Base-by-base conservation (phyloP, 176 grass and related monocot species). In the Zizania latifolia region DNA sequence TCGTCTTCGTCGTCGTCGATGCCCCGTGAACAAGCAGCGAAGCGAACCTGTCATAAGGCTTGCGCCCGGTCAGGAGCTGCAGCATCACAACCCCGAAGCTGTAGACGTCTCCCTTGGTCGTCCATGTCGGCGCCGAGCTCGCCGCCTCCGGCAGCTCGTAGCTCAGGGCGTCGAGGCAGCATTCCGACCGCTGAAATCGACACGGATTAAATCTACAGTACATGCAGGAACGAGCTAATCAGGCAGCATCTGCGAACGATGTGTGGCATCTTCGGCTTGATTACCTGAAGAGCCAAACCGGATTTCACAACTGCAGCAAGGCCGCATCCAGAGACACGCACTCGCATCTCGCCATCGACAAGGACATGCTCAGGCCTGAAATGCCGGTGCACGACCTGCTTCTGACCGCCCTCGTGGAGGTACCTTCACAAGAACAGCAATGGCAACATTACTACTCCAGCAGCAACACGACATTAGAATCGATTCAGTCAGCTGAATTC, bases 11-110 rank as follows among this genome's bases (percentile, higher is more conserved):
- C n/a, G n/a, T n/a, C n/a, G n/a, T n/a, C n/a, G n/a, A n/a, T n/a
- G n/a, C n/a, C n/a, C n/a, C n/a, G n/a, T n/a, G n/a, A n/a, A n/a
- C n/a, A n/a, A n/a, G n/a, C n/a, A n/a, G n/a, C n/a, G n/a, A n/a
- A n/a, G n/a, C n/a, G n/a, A n/a, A n/a, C n/a, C n/a, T n/a, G 72
- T 89, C 90, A 33, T 86, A 93, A 29, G 90, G 80, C 8, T 24
- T 84, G 34, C 80, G 86, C 15, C 86, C 86, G 0, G 86, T 93
- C 43, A 93, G 86, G 4, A 93, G 83, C 84, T 93, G 86, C 70
- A 93, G 58, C 90, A 93, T 81, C 66, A 89, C 65, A 2, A 86
- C 72, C 27, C 90, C 86, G 37, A 92, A 86, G 83, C 90, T 74
- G 56, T 93, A 89, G 10, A 84, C 57, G 53, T 93, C 90, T 24